Base-by-base conservation (phyloP, 352 stramenopile species). In the Poterioochromonas sp. region DNA sequence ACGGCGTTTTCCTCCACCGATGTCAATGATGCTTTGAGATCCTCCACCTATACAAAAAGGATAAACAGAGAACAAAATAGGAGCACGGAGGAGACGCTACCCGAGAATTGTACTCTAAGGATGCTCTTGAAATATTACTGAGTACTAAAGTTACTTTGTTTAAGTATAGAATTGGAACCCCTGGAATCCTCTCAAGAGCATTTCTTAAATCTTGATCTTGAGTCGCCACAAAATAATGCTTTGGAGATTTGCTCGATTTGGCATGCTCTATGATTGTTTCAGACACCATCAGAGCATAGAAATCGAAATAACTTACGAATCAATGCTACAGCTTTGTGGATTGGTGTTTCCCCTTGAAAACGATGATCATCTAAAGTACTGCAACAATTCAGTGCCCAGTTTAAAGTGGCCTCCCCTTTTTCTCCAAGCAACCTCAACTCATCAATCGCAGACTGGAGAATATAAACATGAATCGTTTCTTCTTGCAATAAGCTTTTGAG, bases 101-200 rank as follows among this genome's bases (percentile, higher is more conserved):
- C 65, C 49, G 5, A 35, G 39, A 29, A 29, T 15, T 62, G 41
- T 47, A 77, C 2, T 64, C 29, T 44, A 26, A n/a, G 26, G 71
- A 78, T 11, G 47, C 44, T 29, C 5, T 15, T 54, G 71, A 78
- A 39, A 43, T 40, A 26, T 3, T 2, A 43, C 85, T 81, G 73
- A 85, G 80, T 37, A 85, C 64, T 26, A 85, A 47, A 40, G 82
- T 82, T 39, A 82, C 83, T 32, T 79, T 73, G 49, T 78, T 83
- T 18, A 85, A 54, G 51, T 82, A 83, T n/a, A 85, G 35, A 22
- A 83, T 69, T 29, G 82, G 82, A 35, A 80, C 80, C 0, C 82
- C 82, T 20, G 82, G 53, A 37, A 85, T 53, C 12, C 58, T 34
- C 39, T 70, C 29, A 35, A 84, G 34, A 1, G 39, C 34, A 26